Base-by-base conservation (phyloP, 2,329 filamentous ascomycete species). In the Trichoderma asperellum region DNA sequence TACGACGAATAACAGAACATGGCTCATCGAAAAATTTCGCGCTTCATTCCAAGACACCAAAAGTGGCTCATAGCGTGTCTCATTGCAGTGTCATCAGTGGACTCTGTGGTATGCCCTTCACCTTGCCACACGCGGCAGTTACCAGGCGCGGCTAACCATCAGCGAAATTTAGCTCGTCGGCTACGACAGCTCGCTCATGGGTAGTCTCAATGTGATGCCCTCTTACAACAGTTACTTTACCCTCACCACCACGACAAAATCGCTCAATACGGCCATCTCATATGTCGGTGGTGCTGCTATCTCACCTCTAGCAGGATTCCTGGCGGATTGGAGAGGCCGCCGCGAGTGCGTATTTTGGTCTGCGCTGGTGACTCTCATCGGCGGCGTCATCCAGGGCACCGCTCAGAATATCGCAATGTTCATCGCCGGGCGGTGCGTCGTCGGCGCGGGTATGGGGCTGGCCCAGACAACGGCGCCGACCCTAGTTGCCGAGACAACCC, bases 1-100 rank as follows among this genome's bases (percentile, higher is more conserved):
- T 34, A 56, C 27, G 53, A 2, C 27, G 53, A 56, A 56, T 27
- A 56, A 34, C 53, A 18, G 53, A 56, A 27, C 53, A 56, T 56
- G 53, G 29, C 53, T 34, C 53, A 56, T 56, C 53, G 53, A 56
- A 56, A 56, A 2, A 56, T 56, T 56, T 56, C 53, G 27, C 53
- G 53, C 53, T 56, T 56, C 27, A 32, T 56, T 56, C 53, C 53
- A n/a, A 29, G 53, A 11, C 27, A 56, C 53, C 53, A 56, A 56
- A 56, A 34, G 53, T 56, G 53, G 53, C 53, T 56, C 53, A 56
- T 56, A 56, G 53, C 53, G 32, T 56, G 53, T 32, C 53, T 56
- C 29, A 56, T 56, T 14, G 53, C 53, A 32, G 53, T 56, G 27
- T 56, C 53, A 56, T 56, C 53, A 29, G 53, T 56, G 53, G 53